Percentiles rank a stretch among this genome's conserved stretches.
These are phyloP conservation scores for Theileria parva DNA, from an alignment of 169 alveolate genomes.

Conservation along the genomic window DNA sequence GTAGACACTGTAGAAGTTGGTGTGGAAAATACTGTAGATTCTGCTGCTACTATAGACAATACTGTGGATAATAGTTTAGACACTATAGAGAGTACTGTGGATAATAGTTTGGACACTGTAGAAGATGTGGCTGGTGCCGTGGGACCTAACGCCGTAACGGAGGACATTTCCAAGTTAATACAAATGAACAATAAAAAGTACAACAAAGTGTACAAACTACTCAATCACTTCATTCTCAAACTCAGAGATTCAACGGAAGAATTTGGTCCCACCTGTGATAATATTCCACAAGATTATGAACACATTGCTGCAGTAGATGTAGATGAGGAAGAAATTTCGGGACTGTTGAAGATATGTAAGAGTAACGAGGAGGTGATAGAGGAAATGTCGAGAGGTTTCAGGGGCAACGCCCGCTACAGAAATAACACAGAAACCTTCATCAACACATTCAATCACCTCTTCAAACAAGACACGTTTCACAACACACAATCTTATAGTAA, in stretches of 20 bases:
- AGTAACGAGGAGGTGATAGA: neutral
- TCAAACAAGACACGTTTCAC: neutral
- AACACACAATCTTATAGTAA: no score
- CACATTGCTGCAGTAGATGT: neutral
- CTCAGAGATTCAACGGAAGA: neutral
- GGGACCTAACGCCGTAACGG: neutral
- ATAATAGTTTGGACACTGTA: no score
- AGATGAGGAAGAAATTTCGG: neutral
- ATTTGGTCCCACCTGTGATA: neutral
- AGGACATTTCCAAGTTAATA: neutral
- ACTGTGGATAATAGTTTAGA: no score
- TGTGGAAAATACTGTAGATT: no score
- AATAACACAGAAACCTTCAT: neutral
- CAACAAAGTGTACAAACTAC: neutral
- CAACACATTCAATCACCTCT: neutral
- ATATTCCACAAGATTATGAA: neutral
- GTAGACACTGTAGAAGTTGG: no score
- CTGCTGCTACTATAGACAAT: no score
- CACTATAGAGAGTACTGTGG: no score
- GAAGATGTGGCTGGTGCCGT: no score
- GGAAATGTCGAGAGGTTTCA: neutral
- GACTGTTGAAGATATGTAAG: neutral
- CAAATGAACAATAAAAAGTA: neutral
- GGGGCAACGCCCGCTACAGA: neutral
- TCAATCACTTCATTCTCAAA: neutral